These are phyloP conservation scores for Diplodia corticola DNA, from an alignment of 2,329 filamentous ascomycete genomes.

Conservation along the genomic window DNA sequence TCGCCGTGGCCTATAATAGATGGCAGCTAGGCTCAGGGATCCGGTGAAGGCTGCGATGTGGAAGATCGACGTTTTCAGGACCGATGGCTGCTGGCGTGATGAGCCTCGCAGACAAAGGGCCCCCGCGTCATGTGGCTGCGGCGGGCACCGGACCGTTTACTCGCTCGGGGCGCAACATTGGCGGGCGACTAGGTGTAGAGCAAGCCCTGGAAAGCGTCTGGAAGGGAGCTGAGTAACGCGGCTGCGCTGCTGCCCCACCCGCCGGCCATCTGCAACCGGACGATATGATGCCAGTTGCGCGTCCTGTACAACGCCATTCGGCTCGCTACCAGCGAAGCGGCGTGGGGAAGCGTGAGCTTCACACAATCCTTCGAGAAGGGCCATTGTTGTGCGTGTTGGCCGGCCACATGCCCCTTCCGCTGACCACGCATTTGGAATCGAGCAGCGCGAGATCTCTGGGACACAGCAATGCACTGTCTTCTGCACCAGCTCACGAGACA, in stretches of 20 bases:
- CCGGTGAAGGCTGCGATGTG: slow-evolving; percentile 11
- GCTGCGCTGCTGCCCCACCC: slow-evolving; percentile 9
- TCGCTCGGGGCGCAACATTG: background rate
- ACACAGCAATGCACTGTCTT: slow-evolving; percentile 15
- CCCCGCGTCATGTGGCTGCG: slow-evolving; percentile 12
- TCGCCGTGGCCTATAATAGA: slow-evolving; percentile 19
- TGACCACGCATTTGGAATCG: slow-evolving; percentile 23
- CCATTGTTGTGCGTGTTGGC: background rate
- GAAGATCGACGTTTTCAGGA: slow-evolving; percentile 21
- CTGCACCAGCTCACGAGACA: slow-evolving; percentile 24
- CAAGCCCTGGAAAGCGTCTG: slow-evolving; percentile 4
- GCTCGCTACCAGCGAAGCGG: slow-evolving; percentile 21
- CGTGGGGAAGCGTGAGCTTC: slow-evolving; percentile 1
- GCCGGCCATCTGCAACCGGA: slow-evolving; percentile 18
- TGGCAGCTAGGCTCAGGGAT: slow-evolving; percentile 15
- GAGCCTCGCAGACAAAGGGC: slow-evolving; percentile 10
- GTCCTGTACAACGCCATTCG: slow-evolving; percentile 17
- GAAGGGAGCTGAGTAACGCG: slow-evolving; percentile 14
- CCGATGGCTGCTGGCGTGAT: slow-evolving; percentile 15
- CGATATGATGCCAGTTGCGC: slow-evolving; percentile 9
- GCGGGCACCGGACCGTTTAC: slow-evolving; percentile 21
- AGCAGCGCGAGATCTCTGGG: slow-evolving; percentile 5
- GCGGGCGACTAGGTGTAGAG: slow-evolving; percentile 15
- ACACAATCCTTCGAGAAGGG: slow-evolving; percentile 14
- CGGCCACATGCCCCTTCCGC: background rate